Base-by-base conservation (phyloP, 352 stramenopile genomes). In the Globisporangium spinosum region DNA sequence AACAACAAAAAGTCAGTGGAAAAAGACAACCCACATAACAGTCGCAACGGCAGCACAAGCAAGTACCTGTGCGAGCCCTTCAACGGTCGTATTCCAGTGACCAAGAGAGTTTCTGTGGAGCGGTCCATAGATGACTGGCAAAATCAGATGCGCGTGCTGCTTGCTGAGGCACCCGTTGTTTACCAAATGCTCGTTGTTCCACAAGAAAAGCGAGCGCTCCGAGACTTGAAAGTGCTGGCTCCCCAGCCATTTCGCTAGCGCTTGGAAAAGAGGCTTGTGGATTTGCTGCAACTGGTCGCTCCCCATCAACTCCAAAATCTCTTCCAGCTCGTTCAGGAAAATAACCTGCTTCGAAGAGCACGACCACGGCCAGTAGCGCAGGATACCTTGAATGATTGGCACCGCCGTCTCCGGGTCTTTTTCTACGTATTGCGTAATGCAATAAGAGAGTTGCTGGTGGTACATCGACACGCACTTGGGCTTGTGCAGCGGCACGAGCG, bases 391-490 rank as follows among this genome's bases (percentile, higher is more conserved):
- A 22, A 99, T 91, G 61, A 99, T 98, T 9, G 92, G 89, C 56
- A 97, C 97, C 12, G 95, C 95, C 54, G 96, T 99, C 70, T 99
- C 91, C 0, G 96, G 93, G 77, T 99, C 98, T 77, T 99, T 99
- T 79, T 99, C 97, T 56, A 99, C 96, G 77, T 99, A 99, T 78
- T 99, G 97, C 73, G 98, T 98, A 68, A 99, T 98, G 85, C 98
- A 99, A 80, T 99, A 99, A 9, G 95, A 99, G 12, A 99, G 86
- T 71, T 99, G 98, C 78, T 99, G 97, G 77, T 99, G 97, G 80
- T 99, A 99, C 64, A 98, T 88, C 54, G 85, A 89, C 38, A 99
- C 92, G 64, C 90, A 98, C 70, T 98, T 98, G 34, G 97, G 95
- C 80, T 99, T 99, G 87, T 99, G 98, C 63, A 99, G 84, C 15